Conservation (phyloP, 176 grass and related monocot species). For the Olyra latifolia region DNA sequence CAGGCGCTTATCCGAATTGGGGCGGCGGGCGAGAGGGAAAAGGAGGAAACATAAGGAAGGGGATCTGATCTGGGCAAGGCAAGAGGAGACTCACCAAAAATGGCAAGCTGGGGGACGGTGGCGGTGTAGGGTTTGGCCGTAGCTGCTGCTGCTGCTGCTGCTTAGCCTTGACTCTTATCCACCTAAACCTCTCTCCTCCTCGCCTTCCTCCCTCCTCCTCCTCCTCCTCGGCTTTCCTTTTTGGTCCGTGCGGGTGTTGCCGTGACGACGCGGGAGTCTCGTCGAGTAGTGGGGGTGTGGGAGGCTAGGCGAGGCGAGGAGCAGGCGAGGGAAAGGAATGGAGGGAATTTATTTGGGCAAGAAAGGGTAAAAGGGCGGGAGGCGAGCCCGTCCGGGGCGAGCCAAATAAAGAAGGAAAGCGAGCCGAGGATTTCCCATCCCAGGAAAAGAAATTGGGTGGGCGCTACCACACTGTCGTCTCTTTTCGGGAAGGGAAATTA, state of each 20-base stretch:
- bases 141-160: not conserved
- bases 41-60: constrained; percentile 31
- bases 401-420: constrained; percentile 6
- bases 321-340: not conserved
- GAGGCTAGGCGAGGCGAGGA: not conserved
- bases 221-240: constrained; percentile 52
- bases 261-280: constrained; percentile 8
- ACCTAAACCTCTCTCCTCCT: not conserved
- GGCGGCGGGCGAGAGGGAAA: constrained; percentile 20
- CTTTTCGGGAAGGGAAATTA: constrained; percentile 36
- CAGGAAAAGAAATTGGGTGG: constrained; percentile 6
- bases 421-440: constrained; percentile 12
- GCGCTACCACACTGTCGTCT: not conserved
- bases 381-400: not conserved
- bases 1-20: constrained; percentile 33
- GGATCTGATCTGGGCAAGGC: constrained; percentile 55
- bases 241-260: constrained; percentile 36
- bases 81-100: constrained; percentile 48
- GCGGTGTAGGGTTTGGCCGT: constrained; percentile 44
- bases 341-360: not conserved
- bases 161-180: too few relatives aligned
- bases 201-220: not conserved
- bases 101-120: constrained; percentile 30
- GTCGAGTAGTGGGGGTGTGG: not conserved
- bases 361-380: not conserved